Conservation (phyloP, 108 stramenopile species). For the Fragilaria crotonensis region DNA sequence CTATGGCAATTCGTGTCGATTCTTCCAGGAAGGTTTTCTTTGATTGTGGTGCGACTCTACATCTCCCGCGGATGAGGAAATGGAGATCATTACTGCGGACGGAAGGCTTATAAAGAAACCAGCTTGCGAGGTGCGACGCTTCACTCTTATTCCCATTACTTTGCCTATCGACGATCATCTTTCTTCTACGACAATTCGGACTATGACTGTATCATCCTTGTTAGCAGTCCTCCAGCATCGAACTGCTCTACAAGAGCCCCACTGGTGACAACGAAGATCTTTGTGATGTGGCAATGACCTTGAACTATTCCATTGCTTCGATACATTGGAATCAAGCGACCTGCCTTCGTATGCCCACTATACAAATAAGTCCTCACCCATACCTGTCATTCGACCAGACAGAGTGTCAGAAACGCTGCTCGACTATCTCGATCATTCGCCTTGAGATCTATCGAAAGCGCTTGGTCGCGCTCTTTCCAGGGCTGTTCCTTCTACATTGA, state of each 20-base stretch:
- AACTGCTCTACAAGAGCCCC: background rate
- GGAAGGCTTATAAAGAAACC: background rate
- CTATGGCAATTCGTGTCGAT: slow-evolving; percentile 28
- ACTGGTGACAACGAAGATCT: background rate
- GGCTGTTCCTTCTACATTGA: slow-evolving; percentile 59
- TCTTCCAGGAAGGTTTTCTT: slow-evolving; percentile 15
- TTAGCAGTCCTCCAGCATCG: slow-evolving; percentile 2
- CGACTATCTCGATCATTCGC: slow-evolving; percentile 15
- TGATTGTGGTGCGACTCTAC: slow-evolving; percentile 15
- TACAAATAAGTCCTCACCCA: slow-evolving; percentile 2
- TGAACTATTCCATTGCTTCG: slow-evolving; percentile 1
- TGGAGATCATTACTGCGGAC: background rate
- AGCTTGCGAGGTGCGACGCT: slow-evolving; percentile 1
- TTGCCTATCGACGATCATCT: background rate
- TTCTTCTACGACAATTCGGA: background rate
- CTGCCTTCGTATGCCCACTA: no score
- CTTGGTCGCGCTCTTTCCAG: slow-evolving; percentile 10
- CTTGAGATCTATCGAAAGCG: slow-evolving; percentile 8
- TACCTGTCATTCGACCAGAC: background rate
- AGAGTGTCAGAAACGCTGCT: background rate
- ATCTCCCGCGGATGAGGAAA: background rate
- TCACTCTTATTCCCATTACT: background rate
- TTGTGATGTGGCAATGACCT: background rate
- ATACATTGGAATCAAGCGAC: no score
- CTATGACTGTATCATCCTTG: slow-evolving; percentile 1